Evolutionary conservation across 148 eudicot genomes (phyloP).

Genomic region (Fagopyrum homotropicum): DNA sequence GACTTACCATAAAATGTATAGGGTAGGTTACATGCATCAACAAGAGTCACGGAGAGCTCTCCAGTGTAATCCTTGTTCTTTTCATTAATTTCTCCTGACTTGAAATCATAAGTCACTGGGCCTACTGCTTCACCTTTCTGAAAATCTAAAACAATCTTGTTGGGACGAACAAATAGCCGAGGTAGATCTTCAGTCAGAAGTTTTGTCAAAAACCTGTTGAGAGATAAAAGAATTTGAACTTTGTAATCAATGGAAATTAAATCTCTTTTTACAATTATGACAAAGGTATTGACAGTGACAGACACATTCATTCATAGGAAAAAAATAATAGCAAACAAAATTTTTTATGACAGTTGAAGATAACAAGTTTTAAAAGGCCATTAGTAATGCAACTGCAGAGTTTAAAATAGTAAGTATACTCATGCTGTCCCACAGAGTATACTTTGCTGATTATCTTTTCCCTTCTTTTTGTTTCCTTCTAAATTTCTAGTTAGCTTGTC

Average conservation of each 20-base stretch:
- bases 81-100: slow-evolving; percentile 71
- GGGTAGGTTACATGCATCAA: slow-evolving; percentile 85
- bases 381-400: not conserved
- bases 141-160: slow-evolving; percentile 91
- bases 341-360: not conserved
- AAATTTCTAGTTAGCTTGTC: too few species aligned
- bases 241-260: not conserved
- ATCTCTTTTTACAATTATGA: not conserved
- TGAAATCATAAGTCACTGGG: slow-evolving; percentile 49
- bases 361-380: not conserved
- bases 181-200: slow-evolving; percentile 96
- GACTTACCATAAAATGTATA: slow-evolving; percentile 59
- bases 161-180: slow-evolving; percentile 87
- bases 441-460: too few species aligned
- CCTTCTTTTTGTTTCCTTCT: not conserved
- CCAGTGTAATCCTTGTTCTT: slow-evolving; percentile 83
- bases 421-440: not conserved
- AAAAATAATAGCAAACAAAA: not conserved
- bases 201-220: slow-evolving; percentile 80
- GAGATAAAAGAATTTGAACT: slow-evolving; percentile 7
- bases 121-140: slow-evolving; percentile 88
- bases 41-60: slow-evolving; percentile 95
- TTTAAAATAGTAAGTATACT: not conserved
- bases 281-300: not conserved
- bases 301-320: not conserved